A percentile compares a stretch with the other conserved stretches of the same genome.
These are phyloP conservation scores for Hymenoscyphus linearis DNA, from an alignment of 2,329 filamentous ascomycete species.

Conservation along the genomic window DNA sequence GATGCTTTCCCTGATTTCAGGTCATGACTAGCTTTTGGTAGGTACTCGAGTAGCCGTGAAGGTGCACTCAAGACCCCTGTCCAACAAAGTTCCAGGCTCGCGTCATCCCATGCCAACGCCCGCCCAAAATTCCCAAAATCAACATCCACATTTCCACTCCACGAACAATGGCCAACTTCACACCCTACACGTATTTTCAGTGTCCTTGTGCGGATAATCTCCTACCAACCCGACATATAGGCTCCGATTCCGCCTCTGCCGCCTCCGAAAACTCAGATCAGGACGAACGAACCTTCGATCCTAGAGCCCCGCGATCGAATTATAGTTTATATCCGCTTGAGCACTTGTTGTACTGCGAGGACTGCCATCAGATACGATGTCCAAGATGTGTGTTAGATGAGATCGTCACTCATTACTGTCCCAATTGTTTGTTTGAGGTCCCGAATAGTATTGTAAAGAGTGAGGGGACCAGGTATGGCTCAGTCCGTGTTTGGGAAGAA, in stretches of 20 bases:
- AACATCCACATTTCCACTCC: not conserved
- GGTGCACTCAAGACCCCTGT: conserved; percentile 1
- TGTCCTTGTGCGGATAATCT: conserved; percentile 56
- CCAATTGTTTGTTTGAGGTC: conserved; percentile 92
- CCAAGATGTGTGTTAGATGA: conserved; percentile 89
- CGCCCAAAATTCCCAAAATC: not conserved
- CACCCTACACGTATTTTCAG: conserved; percentile 62
- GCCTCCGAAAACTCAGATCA: conserved; percentile 47
- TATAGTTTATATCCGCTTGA: conserved; percentile 92
- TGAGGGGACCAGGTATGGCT: conserved; percentile 78
- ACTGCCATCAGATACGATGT: conserved; percentile 94
- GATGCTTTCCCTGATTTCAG: not conserved
- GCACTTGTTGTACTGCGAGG: conserved; percentile 92
- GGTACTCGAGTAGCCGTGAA: not conserved
- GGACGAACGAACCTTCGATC: conserved; percentile 79
- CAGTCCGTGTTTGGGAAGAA: not conserved
- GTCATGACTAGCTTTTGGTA: not conserved
- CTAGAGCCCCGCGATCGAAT: conserved; percentile 75
- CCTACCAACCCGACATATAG: conserved; percentile 26
- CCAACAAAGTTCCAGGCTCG: conserved; percentile 4
- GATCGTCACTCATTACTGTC: conserved; percentile 92
- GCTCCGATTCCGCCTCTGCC: conserved; percentile 31
- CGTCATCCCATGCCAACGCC: conserved; percentile 8
- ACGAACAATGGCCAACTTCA: conserved; percentile 44
- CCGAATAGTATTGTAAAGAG: conserved; percentile 87